phyloP scores from a whole-genome alignment of 78 protist genomes.

The Dictyostelium capitatum region DNA sequence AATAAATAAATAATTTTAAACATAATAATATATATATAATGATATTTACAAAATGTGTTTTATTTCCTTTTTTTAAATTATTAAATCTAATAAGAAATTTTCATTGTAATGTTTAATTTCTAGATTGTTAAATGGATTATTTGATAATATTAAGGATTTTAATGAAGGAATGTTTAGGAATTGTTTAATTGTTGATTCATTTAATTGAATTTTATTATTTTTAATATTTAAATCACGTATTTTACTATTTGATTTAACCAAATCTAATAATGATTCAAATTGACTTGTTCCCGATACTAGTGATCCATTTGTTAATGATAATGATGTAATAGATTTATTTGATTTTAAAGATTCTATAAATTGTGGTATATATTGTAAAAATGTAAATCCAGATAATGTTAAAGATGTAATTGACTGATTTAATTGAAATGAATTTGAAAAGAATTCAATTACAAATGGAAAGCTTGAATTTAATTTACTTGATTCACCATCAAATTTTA shows the following conservation, averaged over 20 bases:
- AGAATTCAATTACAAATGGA: background rate
- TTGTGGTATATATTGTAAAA: background rate
- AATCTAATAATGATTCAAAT: background rate
- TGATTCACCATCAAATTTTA: no score
- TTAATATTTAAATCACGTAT: background rate
- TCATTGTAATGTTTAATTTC: conserved; percentile 10
- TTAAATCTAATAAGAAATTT: background rate
- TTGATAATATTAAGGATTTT: conserved; percentile 1
- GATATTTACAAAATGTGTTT: background rate
- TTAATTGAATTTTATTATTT: background rate
- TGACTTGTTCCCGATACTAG: background rate
- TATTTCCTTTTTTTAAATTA: background rate
- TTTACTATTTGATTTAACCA: background rate
- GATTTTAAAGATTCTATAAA: background rate
- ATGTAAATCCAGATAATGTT: background rate
- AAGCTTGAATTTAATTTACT: background rate
- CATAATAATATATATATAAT: no score
- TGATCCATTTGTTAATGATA: conserved; percentile 7
- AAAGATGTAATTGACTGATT: background rate
- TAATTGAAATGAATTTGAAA: background rate
- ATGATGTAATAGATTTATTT: conserved; percentile 9
- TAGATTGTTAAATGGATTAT: background rate
- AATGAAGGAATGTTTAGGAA: background rate
- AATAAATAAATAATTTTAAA: background rate
- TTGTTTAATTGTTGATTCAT: background rate